Evolutionary conservation across 257 asterid genomes (phyloP).

Genomic region (Forsythia suspensa): DNA sequence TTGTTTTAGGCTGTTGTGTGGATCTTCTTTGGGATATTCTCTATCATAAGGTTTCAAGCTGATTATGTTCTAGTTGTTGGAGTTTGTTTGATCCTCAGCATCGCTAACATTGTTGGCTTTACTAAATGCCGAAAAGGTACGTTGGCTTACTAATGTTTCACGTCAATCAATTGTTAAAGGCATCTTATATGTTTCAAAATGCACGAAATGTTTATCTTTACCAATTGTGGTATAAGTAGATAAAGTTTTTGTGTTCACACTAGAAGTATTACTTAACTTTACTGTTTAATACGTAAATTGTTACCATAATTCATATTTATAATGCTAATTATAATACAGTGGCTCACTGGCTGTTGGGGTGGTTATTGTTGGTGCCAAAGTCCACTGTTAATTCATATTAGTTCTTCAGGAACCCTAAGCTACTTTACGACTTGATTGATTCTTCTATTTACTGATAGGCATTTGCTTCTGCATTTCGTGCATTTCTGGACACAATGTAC

Average conservation of each 20-base stretch:
- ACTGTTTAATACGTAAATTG: not conserved
- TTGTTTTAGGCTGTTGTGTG: slow-evolving; percentile 55
- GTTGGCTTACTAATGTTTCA: slow-evolving; percentile 3
- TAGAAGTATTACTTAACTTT: not conserved
- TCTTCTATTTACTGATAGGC: not conserved
- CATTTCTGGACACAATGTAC: not conserved
- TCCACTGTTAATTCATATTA: not conserved
- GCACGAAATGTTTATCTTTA: not conserved
- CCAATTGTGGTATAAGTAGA: not conserved
- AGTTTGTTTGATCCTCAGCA: slow-evolving; percentile 61
- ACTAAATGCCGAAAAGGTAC: slow-evolving; percentile 65
- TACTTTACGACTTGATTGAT: not conserved
- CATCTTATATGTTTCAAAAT: not conserved
- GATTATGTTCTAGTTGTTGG: slow-evolving; percentile 61
- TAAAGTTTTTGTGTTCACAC: not conserved
- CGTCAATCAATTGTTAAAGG: not conserved
- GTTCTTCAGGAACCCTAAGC: not conserved
- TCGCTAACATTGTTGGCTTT: slow-evolving; percentile 66
- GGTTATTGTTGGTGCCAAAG: not conserved
- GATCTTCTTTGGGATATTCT: slow-evolving; percentile 61
- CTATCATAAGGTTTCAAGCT: slow-evolving; percentile 65
- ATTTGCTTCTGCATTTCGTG: not conserved
- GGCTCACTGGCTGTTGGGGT: not conserved
- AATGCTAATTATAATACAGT: not conserved
- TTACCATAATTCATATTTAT: not conserved